phyloP scores from a whole-genome alignment of 2,329 filamentous ascomycete species.

The Fusarium sp. region DNA sequence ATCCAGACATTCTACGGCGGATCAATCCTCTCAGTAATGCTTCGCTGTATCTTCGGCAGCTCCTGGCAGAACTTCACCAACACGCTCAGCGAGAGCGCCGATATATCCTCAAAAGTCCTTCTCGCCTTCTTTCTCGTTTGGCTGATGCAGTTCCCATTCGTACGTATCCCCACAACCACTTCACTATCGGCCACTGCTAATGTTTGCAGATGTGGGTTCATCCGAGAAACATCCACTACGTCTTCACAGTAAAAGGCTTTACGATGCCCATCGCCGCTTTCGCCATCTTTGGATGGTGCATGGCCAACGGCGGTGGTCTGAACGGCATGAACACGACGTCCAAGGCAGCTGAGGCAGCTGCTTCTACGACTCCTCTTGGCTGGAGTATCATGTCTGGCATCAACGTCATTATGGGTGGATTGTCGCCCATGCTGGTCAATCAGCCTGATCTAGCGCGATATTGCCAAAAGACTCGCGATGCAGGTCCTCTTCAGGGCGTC shows the following conservation, averaged over 20 bases:
- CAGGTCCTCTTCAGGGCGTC: neutral
- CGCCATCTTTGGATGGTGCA: neutral
- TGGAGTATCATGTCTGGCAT: neutral
- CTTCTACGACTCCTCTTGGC: neutral
- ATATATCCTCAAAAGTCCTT: neutral
- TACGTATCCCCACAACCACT: fast-evolving
- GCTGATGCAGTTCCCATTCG: neutral
- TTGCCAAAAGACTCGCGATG: neutral
- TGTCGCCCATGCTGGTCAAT: neutral
- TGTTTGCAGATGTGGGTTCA: neutral
- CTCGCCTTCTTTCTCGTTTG: neutral
- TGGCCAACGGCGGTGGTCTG: neutral
- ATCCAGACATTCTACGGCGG: neutral
- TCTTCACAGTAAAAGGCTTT: neutral
- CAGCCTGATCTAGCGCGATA: neutral
- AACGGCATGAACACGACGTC: neutral
- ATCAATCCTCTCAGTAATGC: neutral
- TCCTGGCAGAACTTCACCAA: neutral
- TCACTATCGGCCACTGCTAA: fast-evolving
- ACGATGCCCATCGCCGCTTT: neutral
- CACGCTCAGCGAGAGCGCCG: neutral
- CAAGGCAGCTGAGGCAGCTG: neutral
- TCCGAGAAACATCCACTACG: neutral
- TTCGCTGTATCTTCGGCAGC: neutral
- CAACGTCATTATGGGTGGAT: neutral